phyloP scores from a whole-genome alignment of 1,284 basidiomycete genomes.

The Phellinidium pouzarii region DNA sequence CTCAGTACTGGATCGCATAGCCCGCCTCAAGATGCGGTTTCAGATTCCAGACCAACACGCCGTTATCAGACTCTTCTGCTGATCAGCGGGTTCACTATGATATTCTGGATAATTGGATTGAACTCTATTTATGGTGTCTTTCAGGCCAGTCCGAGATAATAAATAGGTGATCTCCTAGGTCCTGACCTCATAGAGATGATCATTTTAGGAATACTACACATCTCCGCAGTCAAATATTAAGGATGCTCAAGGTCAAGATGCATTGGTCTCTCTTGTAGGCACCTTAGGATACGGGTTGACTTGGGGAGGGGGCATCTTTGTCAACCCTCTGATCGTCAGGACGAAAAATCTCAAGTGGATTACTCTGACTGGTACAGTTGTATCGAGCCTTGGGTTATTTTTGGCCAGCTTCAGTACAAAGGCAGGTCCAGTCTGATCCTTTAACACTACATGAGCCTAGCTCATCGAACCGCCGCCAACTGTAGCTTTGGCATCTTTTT shows the following conservation, averaged over 20 bases:
- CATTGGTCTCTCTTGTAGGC: conserved; percentile 37
- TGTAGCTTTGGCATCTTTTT: conserved; percentile 39
- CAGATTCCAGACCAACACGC: conserved; percentile 23
- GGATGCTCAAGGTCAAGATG: conserved; percentile 33
- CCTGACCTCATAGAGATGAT: background rate
- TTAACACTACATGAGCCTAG: too few relatives aligned
- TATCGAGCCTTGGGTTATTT: conserved; percentile 38
- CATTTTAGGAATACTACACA: conserved; percentile 36
- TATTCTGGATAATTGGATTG: conserved; percentile 39
- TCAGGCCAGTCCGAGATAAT: conserved; percentile 24
- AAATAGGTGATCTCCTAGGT: background rate
- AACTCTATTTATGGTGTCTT: conserved; percentile 35
- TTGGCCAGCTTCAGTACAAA: conserved; percentile 34
- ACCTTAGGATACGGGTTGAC: conserved; percentile 39
- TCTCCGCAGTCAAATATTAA: conserved; percentile 32
- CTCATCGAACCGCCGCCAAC: too few relatives aligned
- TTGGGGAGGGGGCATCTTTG: conserved; percentile 42
- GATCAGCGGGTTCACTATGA: conserved; percentile 37
- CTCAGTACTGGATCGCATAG: background rate
- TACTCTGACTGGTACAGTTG: conserved; percentile 32
- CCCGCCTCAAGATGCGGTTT: conserved; percentile 7
- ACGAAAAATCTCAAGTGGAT: conserved; percentile 31
- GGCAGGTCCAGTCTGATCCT: conserved; percentile 23
- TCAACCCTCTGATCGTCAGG: conserved; percentile 35
- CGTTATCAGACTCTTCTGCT: conserved; percentile 34